These are phyloP conservation scores for Lipomyces yarrowii DNA, from an alignment of 1,139 yeast genomes.

Conservation along the genomic window DNA sequence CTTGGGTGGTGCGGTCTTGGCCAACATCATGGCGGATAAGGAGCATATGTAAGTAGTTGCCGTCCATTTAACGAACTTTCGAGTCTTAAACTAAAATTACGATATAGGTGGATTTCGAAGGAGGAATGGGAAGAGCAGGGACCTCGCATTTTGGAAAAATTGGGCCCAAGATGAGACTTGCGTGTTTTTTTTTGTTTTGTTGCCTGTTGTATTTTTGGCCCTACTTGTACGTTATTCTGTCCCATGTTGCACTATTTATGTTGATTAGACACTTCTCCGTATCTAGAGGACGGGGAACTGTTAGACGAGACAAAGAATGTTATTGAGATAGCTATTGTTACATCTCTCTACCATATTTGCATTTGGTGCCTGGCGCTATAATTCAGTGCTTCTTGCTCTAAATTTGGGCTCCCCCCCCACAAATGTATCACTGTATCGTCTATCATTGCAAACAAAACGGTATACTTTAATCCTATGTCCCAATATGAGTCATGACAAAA, in stretches of 20 bases:
- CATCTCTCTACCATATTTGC: background rate
- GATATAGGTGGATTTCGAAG: slow-evolving; percentile 71
- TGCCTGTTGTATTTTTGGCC: background rate
- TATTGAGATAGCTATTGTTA: background rate
- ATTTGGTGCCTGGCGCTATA: background rate
- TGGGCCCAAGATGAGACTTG: slow-evolving; percentile 55
- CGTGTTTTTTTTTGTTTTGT: background rate
- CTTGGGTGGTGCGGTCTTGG: slow-evolving; percentile 97
- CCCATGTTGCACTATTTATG: background rate
- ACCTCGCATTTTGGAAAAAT: slow-evolving; percentile 74
- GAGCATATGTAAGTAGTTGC: slow-evolving; percentile 69
- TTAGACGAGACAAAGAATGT: background rate
- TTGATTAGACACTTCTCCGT: background rate
- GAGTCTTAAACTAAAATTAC: background rate
- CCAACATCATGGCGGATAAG: slow-evolving; percentile 96
- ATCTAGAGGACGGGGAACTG: background rate
- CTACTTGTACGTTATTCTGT: background rate
- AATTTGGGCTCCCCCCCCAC: no score
- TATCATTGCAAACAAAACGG: background rate
- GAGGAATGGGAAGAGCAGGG: slow-evolving; percentile 99
- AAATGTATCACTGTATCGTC: background rate
- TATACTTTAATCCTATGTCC: background rate
- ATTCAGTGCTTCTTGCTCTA: no score
- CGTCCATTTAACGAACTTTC: background rate
- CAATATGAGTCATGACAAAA: background rate